Base-by-base conservation (phyloP, 805 yeast genomes). In the Schizosaccharomyces lindneri region DNA sequence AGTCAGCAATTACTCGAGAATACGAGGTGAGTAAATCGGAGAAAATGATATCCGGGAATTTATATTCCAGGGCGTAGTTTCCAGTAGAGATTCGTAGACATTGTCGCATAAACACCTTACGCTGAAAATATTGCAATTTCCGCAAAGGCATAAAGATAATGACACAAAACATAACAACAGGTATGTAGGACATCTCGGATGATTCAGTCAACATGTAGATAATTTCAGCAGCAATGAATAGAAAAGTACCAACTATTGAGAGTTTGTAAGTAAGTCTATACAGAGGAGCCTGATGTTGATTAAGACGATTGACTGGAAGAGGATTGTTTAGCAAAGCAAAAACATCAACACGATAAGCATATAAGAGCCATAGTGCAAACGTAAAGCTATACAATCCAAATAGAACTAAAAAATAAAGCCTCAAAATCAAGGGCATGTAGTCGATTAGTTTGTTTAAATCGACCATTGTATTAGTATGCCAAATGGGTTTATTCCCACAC, bases 21-120 rank as follows among this genome's bases (percentile, higher is more conserved):
- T 84, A 87, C 0, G 96, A 87, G 0, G 94, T 84, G 59, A 93
- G 73, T 4, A 88, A 81, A 73, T 90, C 98, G 5, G 95, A 81
- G 15, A 89, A 70, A 59, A 90, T 71, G 48, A 90, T 85, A 69
- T 90, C 97, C 62, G 85, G 84, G 19, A 85, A 79, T 66, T 43
- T 39, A 13, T 6, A 29, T 24, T 51, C 57, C 11, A 29, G 7
- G 11, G 36, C n/a, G 7, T 24, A 51, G 1, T 29, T 51, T 7
- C 57, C 57, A 3, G 36, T 29, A 17, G 19, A 24, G 17, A 51
- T 24, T 29, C 57, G 31, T 9, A 51, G 39, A 24, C 57, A 51
- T 29, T 51, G 57, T 5, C 36, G 31, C 3, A 29, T 29, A 51
- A 51, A 51, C 36, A 24, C 36, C 36, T 29, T 51, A 7, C 57